phyloP scores from a whole-genome alignment of 2,329 filamentous ascomycete genomes.

The Diaporthe velutina region DNA sequence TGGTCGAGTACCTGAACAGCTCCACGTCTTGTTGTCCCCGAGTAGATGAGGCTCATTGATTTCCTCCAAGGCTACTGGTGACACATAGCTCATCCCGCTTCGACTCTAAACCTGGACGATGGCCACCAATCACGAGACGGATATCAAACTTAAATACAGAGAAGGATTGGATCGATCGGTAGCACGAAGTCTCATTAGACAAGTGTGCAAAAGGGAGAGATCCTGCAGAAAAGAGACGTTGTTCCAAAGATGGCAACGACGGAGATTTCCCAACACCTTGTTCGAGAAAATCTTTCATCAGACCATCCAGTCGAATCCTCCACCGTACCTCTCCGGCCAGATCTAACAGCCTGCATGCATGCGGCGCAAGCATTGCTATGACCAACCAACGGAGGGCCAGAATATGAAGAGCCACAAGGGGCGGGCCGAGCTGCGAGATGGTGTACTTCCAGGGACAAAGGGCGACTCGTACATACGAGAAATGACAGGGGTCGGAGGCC shows the following conservation, averaged over 20 bases:
- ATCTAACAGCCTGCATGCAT: background rate
- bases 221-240: background rate
- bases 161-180: conserved; percentile 3
- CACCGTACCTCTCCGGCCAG: background rate
- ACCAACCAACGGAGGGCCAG: background rate
- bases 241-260: conserved; percentile 1
- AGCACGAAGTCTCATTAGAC: conserved; percentile 10
- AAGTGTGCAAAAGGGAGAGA: conserved; percentile 5
- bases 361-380: background rate
- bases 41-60: conserved; percentile 22
- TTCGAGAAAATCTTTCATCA: background rate
- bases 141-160: conserved; percentile 3
- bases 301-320: background rate
- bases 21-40: background rate
- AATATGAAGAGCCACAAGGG: conserved; percentile 6
- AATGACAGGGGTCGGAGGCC: background rate
- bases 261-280: conserved; percentile 4
- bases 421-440: conserved; percentile 16
- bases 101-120: conserved; percentile 7
- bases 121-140: conserved; percentile 21
- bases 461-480: background rate
- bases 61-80: conserved; percentile 20
- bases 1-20: background rate
- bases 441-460: background rate
- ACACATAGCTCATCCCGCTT: conserved; percentile 22